A percentile compares a stretch with the other conserved stretches of the same genome.
These are phyloP conservation scores for Dipodascopsis uninucleata DNA, from an alignment of 805 yeast genomes.

Conservation along the genomic window DNA sequence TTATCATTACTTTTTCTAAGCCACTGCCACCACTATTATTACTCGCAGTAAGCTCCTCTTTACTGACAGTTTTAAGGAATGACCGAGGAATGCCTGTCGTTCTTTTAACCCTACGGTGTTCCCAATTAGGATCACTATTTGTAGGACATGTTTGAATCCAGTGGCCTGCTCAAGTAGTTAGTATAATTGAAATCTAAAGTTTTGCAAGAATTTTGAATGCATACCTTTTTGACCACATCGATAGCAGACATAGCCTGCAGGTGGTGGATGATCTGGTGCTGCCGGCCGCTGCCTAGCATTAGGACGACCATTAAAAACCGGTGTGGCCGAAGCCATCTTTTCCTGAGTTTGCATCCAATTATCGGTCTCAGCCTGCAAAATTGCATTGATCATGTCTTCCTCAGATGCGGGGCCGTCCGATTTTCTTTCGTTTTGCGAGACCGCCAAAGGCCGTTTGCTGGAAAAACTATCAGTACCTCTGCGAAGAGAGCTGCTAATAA, in stretches of 20 bases:
- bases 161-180: constrained; percentile 47
- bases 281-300: constrained; percentile 23
- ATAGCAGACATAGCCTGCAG: constrained; percentile 94
- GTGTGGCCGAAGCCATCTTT: constrained; percentile 74
- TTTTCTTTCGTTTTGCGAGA: not conserved
- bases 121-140: constrained; percentile 86
- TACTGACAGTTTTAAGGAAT: constrained; percentile 79
- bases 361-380: constrained; percentile 90
- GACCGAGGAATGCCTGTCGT: constrained; percentile 98
- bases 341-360: constrained; percentile 96
- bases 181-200: not conserved
- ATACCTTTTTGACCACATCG: constrained; percentile 83
- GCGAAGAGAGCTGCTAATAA: not conserved
- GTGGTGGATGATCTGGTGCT: constrained; percentile 70
- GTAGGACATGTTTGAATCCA: constrained; percentile 97
- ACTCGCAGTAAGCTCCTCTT: constrained; percentile 58
- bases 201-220: not conserved
- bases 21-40: constrained; percentile 37
- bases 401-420: constrained; percentile 41
- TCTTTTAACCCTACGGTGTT: constrained; percentile 82
- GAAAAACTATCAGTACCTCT: not conserved
- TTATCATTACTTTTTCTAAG: constrained; percentile 58
- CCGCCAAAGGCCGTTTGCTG: not conserved
- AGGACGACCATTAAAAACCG: constrained; percentile 49
- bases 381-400: constrained; percentile 80